Base-by-base conservation (phyloP, 805 yeast genomes). In the Wickerhamomyces alni region DNA sequence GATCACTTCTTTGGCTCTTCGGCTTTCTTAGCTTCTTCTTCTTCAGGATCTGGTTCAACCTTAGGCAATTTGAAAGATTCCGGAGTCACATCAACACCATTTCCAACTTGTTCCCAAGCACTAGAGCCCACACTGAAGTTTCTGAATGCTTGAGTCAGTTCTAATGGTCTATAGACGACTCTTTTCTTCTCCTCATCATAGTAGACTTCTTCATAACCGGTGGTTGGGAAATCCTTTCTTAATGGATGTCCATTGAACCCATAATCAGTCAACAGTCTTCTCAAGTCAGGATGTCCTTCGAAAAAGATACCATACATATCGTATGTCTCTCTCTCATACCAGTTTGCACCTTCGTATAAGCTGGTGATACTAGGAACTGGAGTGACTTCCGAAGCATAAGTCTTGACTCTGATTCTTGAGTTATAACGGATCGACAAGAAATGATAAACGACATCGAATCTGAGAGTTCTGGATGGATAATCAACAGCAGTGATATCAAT, bases 231-330 rank as follows among this genome's bases (percentile, higher is more conserved):
- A 64, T 87, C 95, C 63, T 87, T 87, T 65, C 95, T 77, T 59
- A 86, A 72, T 12, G 95, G 95, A 59, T 86, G 93, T 39, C 95
- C 95, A 65, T 85, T 94, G 54, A 87, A 86, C 17, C 95, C 95
- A 62, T 86, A 86, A 65, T 86, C 95, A 40, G 95, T 86, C 79
- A 86, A 75, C 62, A 86, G 85, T 66, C 95, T 74, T 67, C 95
- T 79, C 58, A 86, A 70, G 63, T 86, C 95, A 6, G 95, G 95
- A 63, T 87, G 95, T 44, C 82, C 86, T 63, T 83, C 91, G 57
- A 87, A 87, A 64, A 85, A 85, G 43, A 87, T 76, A 32, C 95
- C 95, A 59, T 75, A 87, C 75, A 87, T 69, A 61, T 87, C 95
- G 61, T 83, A 87, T 12, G 93, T 79, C 62, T 87, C 95, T 60